phyloP scores from a whole-genome alignment of 495 filamentous ascomycete genomes.

The Penicillium canescens region DNA sequence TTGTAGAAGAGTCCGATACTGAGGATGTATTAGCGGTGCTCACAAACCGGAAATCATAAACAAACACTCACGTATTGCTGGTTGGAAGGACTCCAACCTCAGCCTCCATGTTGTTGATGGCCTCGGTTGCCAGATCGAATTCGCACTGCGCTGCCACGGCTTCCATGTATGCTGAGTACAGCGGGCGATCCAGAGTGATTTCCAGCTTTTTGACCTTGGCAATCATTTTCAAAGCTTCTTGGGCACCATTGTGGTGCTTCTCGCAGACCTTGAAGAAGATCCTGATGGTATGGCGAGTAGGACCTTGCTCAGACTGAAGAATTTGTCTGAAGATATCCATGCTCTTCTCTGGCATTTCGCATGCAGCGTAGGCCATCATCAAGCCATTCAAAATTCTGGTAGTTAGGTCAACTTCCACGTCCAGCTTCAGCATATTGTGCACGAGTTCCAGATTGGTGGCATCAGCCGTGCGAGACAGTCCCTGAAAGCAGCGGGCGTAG shows the following conservation, averaged over 20 bases:
- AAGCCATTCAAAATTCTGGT: slow-evolving; percentile 77
- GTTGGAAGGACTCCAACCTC: slow-evolving; percentile 65
- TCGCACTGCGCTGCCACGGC: slow-evolving; percentile 70
- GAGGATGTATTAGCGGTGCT: slow-evolving; percentile 25
- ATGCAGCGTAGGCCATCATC: slow-evolving; percentile 79
- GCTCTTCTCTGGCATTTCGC: slow-evolving; percentile 61
- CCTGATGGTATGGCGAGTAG: slow-evolving; percentile 72
- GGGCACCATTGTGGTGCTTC: slow-evolving; percentile 57
- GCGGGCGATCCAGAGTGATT: slow-evolving; percentile 66
- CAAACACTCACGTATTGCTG: slow-evolving; percentile 64
- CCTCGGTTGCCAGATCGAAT: slow-evolving; percentile 61
- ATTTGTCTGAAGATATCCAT: slow-evolving; percentile 83
- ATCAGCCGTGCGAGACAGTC: slow-evolving; percentile 66
- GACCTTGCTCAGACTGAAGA: slow-evolving; percentile 73
- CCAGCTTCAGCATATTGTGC: slow-evolving; percentile 92
- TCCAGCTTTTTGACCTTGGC: slow-evolving; percentile 70
- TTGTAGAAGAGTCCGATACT: slow-evolving; percentile 77
- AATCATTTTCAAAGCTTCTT: slow-evolving; percentile 73
- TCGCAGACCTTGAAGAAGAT: slow-evolving; percentile 80
- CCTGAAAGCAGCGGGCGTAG: slow-evolving; percentile 76
- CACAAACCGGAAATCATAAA: background rate
- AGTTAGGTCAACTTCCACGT: slow-evolving; percentile 71
- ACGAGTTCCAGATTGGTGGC: slow-evolving; percentile 66
- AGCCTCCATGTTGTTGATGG: slow-evolving; percentile 64
- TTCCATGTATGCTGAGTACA: slow-evolving; percentile 73